A percentile compares a stretch with the other conserved stretches of the same genome.
These are phyloP conservation scores for Castanea crenata DNA, from an alignment of 306 rosid species.

Conservation along the genomic window DNA sequence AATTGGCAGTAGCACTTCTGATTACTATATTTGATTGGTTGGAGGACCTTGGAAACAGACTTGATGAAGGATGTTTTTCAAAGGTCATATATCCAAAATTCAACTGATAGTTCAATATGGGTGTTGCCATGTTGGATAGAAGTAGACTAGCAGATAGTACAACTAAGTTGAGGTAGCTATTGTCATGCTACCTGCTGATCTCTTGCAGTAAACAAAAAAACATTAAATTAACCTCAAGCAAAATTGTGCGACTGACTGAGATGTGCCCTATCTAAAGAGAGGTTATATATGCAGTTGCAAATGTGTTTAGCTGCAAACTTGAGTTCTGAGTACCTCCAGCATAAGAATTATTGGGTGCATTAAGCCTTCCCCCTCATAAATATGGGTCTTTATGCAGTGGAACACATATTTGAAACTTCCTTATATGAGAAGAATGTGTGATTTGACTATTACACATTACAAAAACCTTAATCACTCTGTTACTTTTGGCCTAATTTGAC, in stretches of 20 bases:
- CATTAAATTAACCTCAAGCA: neutral
- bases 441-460: too few relatives aligned
- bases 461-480: too few relatives aligned
- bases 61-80: neutral
- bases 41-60: neutral
- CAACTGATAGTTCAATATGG: neutral
- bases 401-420: too few relatives aligned
- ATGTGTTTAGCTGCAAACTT: too few relatives aligned
- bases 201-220: neutral
- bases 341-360: too few relatives aligned
- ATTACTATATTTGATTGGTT: neutral
- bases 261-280: neutral
- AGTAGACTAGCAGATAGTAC: neutral
- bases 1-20: neutral
- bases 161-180: conserved; percentile 12
- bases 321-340: too few relatives aligned
- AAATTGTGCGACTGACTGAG: too few relatives aligned
- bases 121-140: neutral
- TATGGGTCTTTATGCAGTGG: too few relatives aligned
- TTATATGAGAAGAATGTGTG: too few relatives aligned
- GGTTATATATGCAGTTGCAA: neutral
- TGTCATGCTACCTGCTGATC: conserved; percentile 16
- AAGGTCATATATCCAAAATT: neutral
- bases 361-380: too few relatives aligned
- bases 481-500: neutral